Base-by-base conservation (phyloP, 768 basidiomycete species). In the Coprinopsis cinerea region DNA sequence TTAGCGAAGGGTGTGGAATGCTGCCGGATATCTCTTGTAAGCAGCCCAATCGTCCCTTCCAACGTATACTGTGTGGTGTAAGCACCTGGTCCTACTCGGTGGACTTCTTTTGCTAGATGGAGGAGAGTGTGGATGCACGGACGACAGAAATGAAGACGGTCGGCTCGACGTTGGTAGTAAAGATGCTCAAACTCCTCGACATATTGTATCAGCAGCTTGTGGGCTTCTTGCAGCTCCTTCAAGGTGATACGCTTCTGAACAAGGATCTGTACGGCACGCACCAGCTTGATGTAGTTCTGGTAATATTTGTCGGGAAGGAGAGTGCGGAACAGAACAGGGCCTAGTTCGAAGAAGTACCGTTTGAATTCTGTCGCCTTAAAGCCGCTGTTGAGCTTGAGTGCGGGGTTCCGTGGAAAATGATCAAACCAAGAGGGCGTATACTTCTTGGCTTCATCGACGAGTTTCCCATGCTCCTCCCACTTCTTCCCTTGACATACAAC, bases 271-370 rank as follows among this genome's bases (percentile, higher is more conserved):
- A 65, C 50, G 0, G 44, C 63, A 34, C 26, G 24, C 2, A 71
- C 67, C 1, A 67, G 51, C 11, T 64, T 60, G 54, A 67, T 70
- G 47, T 61, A 71, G 27, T 67, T 60, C 3, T 44, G 27, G 53
- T 57, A 68, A 23, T 68, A 64, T 18, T 40, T 17, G 0, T 47
- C 9, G 0, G 64, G 69, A 13, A 71, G 61, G 15, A 66, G 28
- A 0, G 43, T 23, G 13, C 53, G 48, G 32, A 51, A 45, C 11
- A 45, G 36, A 2, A 24, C 50, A 2, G 43, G 50, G 2, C 50
- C 50, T 2, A 51, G 44, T 3, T 34, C 43, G 28, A 25, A 51
- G 43, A 51, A 35, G n/a, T 45, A 51, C 1, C 13, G 15, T 9
- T 26, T n/a, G 17, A 15, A 51, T 23, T 51, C 49, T 7, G 30